A percentile compares a stretch with the other conserved stretches of the same genome.
These are phyloP conservation scores for Lepidium sativum DNA, from an alignment of 345 rosid genomes.

Conservation along the genomic window DNA sequence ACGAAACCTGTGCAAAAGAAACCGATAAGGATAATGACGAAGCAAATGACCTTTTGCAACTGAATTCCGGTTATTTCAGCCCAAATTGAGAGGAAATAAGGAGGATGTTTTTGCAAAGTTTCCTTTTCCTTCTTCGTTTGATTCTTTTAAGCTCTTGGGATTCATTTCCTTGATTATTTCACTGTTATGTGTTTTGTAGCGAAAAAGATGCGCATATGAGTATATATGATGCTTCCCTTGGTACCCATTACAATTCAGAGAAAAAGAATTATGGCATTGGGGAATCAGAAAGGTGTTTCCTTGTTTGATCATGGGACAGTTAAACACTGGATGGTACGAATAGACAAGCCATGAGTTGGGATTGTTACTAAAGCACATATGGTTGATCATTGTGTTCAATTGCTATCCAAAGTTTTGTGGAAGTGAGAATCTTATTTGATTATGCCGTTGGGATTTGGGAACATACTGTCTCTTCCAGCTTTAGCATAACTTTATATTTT, in stretches of 20 bases:
- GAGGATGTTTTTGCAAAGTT: no score
- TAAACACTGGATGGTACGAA: constrained; percentile 65
- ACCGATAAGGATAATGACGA: no score
- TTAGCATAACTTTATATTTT: background rate
- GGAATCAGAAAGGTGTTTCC: constrained; percentile 22
- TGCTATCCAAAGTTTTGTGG: constrained; percentile 66
- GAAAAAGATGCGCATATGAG: constrained; percentile 71
- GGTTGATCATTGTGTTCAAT: constrained; percentile 71
- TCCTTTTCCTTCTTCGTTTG: no score
- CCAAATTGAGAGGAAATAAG: no score
- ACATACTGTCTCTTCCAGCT: background rate
- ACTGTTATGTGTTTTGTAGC: constrained; percentile 26
- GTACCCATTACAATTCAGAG: constrained; percentile 38
- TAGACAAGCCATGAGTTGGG: constrained; percentile 65
- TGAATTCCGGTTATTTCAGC: no score
- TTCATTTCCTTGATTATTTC: background rate
- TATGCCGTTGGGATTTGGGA: background rate
- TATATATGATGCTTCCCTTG: constrained; percentile 55
- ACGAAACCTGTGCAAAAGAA: no score
- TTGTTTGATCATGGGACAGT: constrained; percentile 56
- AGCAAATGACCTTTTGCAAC: no score
- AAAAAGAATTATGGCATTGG: constrained; percentile 33
- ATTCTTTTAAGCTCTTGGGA: no score
- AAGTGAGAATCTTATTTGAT: constrained; percentile 42
- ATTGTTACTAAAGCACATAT: constrained; percentile 88